Percentiles rank a stretch among this genome's conserved stretches.
Conservation (phyloP, 768 basidiomycete species). For the Lanmaoa rubissima region DNA sequence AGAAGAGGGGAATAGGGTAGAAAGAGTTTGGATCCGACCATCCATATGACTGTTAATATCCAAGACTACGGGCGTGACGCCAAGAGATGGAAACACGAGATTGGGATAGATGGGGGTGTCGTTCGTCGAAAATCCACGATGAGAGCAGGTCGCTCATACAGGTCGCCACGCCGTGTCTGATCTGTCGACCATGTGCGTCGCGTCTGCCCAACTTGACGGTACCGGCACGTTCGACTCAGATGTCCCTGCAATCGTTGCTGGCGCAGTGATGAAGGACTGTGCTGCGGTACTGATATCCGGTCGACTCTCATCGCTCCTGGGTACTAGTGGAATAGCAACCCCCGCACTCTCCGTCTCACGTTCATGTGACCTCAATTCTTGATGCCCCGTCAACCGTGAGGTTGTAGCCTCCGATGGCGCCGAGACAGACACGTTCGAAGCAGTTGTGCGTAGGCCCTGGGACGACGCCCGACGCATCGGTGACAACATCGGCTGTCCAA, state of each 20-base stretch:
- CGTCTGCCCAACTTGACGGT: constrained; percentile 48
- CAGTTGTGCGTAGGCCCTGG: constrained; percentile 14
- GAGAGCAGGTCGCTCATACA: constrained; percentile 28
- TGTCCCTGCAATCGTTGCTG: constrained; percentile 54
- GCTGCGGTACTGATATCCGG: constrained; percentile 69
- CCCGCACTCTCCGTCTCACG: constrained; percentile 20
- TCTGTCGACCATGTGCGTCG: constrained; percentile 44
- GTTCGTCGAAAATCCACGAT: neutral
- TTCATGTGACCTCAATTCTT: constrained; percentile 13
- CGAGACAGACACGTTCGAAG: constrained; percentile 24
- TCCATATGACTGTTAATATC: constrained; percentile 7
- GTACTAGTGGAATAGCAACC: constrained; percentile 23
- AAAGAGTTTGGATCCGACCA: constrained; percentile 9
- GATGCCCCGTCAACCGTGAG: constrained; percentile 21
- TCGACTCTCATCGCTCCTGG: constrained; percentile 38
- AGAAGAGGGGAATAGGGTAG: neutral
- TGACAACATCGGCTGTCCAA: constrained; percentile 55
- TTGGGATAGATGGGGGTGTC: neutral
- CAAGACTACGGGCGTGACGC: constrained; percentile 4
- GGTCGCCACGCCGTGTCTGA: constrained; percentile 39
- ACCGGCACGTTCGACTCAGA: constrained; percentile 52
- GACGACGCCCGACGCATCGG: constrained; percentile 23
- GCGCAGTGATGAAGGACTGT: constrained; percentile 65
- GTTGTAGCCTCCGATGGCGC: constrained; percentile 28
- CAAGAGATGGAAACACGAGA: neutral